Conservation (phyloP, 2,329 filamentous ascomycete genomes). For the Colletotrichum tabaci region DNA sequence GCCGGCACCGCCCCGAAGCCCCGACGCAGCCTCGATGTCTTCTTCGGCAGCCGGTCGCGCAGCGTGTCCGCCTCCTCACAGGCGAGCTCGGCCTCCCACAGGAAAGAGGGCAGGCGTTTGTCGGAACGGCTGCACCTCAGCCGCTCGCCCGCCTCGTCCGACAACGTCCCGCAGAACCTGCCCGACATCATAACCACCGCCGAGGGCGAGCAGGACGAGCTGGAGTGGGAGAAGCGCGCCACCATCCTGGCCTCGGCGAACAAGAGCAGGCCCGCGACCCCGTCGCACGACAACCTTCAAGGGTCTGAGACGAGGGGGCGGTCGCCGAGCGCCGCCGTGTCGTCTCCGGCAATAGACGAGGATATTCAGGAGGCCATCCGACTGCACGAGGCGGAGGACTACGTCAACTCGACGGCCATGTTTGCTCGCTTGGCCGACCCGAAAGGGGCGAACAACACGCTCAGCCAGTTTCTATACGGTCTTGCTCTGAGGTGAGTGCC, state of each 20-base stretch:
- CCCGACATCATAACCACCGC: slow-evolving; percentile 76
- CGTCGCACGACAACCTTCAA: slow-evolving; percentile 45
- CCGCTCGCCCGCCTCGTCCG: slow-evolving; percentile 72
- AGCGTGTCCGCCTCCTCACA: slow-evolving; percentile 63
- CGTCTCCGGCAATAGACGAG: slow-evolving; percentile 69
- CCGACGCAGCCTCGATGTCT: slow-evolving; percentile 63
- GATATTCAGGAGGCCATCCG: slow-evolving; percentile 97
- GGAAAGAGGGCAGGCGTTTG: slow-evolving; percentile 62
- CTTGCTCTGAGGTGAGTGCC: slow-evolving; percentile 83
- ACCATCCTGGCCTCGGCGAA: slow-evolving; percentile 85
- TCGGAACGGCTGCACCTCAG: slow-evolving; percentile 80
- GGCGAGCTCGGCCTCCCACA: slow-evolving; percentile 53
- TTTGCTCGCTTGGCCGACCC: slow-evolving; percentile 90
- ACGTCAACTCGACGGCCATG: slow-evolving; percentile 84
- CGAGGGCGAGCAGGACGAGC: slow-evolving; percentile 69
- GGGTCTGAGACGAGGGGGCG: slow-evolving; percentile 41
- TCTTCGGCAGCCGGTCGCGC: slow-evolving; percentile 61
- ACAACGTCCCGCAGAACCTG: slow-evolving; percentile 84
- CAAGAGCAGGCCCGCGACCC: slow-evolving; percentile 61
- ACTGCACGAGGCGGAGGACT: slow-evolving; percentile 87
- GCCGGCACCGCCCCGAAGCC: slow-evolving; percentile 51
- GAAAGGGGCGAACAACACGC: slow-evolving; percentile 87
- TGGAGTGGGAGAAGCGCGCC: slow-evolving; percentile 92
- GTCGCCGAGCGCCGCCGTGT: slow-evolving; percentile 52
- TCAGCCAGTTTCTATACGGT: slow-evolving; percentile 96